A percentile compares a stretch with the other conserved stretches of the same genome.
Conservation (phyloP, 495 filamentous ascomycete species). For the Penicillium paxilli region DNA sequence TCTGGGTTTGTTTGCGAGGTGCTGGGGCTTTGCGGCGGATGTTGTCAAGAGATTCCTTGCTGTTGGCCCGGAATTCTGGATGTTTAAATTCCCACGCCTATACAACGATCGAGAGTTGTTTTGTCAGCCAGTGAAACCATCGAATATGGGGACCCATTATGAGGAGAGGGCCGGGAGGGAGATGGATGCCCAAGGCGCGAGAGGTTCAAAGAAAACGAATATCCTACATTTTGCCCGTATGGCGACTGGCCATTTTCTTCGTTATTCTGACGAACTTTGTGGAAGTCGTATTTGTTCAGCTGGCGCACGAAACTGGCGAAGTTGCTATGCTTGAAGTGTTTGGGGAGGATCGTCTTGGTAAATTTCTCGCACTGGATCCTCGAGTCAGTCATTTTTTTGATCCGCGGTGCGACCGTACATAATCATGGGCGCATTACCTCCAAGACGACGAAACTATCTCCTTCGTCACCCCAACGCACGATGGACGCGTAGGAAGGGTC, state of each 20-base stretch:
- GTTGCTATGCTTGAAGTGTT: slow-evolving; percentile 99
- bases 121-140: background rate
- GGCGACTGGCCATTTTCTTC: slow-evolving; percentile 90
- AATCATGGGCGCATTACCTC: slow-evolving; percentile 62
- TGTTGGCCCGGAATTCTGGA: slow-evolving; percentile 92
- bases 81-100: slow-evolving; percentile 99
- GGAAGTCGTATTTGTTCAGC: slow-evolving; percentile 99
- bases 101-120: background rate
- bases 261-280: slow-evolving; percentile 96
- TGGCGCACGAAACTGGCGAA: slow-evolving; percentile 99
- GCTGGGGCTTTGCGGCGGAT: slow-evolving; percentile 95
- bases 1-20: slow-evolving; percentile 70
- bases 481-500: slow-evolving; percentile 90
- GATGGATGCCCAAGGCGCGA: background rate
- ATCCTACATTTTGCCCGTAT: slow-evolving; percentile 83
- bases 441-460: slow-evolving; percentile 94
- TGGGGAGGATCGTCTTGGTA: slow-evolving; percentile 93
- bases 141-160: background rate
- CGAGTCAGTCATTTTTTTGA: too few relatives aligned
- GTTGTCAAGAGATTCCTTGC: slow-evolving; percentile 95
- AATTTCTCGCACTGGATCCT: slow-evolving; percentile 87
- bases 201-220: slow-evolving; percentile 13
- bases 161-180: background rate
- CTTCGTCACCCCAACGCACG: slow-evolving; percentile 92
- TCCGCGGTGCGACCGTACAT: slow-evolving; percentile 4